Percentiles rank a stretch among this genome's conserved stretches.
Evolutionary conservation across 495 filamentous ascomycete species (phyloP).

Genomic region (Neohortaea acidophila): DNA sequence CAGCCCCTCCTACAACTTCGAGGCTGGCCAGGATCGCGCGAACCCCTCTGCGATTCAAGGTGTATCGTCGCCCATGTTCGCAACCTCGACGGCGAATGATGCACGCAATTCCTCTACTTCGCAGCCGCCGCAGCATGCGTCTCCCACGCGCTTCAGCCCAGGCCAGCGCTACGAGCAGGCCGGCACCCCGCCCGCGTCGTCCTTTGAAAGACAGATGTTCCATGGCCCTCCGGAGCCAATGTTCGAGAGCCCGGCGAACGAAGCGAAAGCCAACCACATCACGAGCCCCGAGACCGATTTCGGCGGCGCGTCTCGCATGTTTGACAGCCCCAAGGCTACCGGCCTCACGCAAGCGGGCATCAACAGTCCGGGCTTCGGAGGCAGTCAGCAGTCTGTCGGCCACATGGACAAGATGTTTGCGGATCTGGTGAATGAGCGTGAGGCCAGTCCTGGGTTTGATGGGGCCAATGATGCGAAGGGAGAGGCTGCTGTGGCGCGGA

Average conservation of each 20-base stretch:
- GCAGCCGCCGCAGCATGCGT: constrained; percentile 7
- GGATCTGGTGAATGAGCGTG: constrained; percentile 16
- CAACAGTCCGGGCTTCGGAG: constrained; percentile 9
- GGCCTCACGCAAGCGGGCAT: not conserved
- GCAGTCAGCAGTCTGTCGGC: constrained; percentile 10
- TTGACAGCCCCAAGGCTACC: constrained; percentile 6
- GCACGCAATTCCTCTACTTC: not conserved
- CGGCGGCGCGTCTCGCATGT: constrained; percentile 2
- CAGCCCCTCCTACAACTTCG: constrained; percentile 9
- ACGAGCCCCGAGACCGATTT: constrained; percentile 6
- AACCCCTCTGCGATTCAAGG: no score
- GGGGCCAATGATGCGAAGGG: constrained; percentile 7
- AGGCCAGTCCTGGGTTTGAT: constrained; percentile 8
- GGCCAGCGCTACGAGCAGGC: not conserved
- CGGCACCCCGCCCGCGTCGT: constrained; percentile 1
- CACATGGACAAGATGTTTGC: constrained; percentile 16
- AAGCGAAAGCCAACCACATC: constrained; percentile 3
- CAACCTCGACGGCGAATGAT: not conserved
- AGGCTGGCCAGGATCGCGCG: not conserved
- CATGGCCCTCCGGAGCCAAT: constrained; percentile 6
- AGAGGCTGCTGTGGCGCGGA: no score
- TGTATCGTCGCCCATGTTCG: constrained; percentile 8
- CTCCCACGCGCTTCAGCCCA: constrained; percentile 6
- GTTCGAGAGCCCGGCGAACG: constrained; percentile 14
- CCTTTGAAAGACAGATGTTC: constrained; percentile 15